Evolutionary conservation across 768 basidiomycete genomes (phyloP), one percentile per base, ranked within the genome.

Genomic region (Leccinum uliginosum): DNA sequence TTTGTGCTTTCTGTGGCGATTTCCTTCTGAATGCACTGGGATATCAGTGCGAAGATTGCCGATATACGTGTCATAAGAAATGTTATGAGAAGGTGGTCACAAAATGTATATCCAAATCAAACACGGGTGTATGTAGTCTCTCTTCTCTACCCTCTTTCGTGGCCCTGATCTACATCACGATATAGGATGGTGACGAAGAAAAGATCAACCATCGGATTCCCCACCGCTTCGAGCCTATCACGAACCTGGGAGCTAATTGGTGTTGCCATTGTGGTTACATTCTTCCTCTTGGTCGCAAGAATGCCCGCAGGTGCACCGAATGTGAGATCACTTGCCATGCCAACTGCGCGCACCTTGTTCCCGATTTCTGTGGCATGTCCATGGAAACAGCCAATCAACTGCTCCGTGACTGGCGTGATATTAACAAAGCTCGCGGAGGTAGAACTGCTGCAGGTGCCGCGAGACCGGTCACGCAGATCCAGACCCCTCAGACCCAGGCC

Each of bases 251-350:
- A 45, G 92, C 97, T 17, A 98, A 96, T 67, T 99, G 97, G 97
- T 99, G 97, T 73, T 99, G 97, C 71, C 97, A 99, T 72, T 99
- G 97, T 71, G 97, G 97, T 60, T 97, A 95, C 67, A 95, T 99
- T 83, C 82, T 97, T 24, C 95, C 97, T 54, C 83, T 98, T 49
- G 96, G 96, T 51, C 86, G 95, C 62, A 98, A 98, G 79, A 96
- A 98, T 71, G 89, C 96, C 21, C 86, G 93, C 55, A 90, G 89
- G 73, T 99, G 97, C 71, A 86, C 91, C 0, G 96, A 98, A 72
- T 99, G 97, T 75, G 85, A 89, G 66, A 86, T 98, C 63, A 98
- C 96, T 47, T 98, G 94, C 65, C 97, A 99, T 73, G 93, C 93
- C 19, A 91, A 93, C 61, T 99, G 97, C 74, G 91, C 94, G 1